A percentile compares a stretch with the other conserved stretches of the same genome.
Conservation (phyloP, 1,284 basidiomycete species). For the Cryptococcus floricola region DNA sequence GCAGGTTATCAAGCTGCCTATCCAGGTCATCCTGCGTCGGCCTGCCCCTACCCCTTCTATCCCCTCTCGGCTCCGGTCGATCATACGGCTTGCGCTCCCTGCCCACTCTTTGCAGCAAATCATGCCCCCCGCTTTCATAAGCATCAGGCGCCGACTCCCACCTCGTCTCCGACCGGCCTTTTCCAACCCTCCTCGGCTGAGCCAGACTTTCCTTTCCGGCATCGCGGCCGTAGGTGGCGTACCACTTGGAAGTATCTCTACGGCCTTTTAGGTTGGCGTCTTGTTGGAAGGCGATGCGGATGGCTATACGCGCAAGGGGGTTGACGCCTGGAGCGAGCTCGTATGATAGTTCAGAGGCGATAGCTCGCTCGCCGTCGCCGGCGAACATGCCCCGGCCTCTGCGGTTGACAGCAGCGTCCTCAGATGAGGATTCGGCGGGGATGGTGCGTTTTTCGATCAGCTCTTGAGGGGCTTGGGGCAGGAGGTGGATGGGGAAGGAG, state of each 20-base stretch:
- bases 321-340: constrained; percentile 32
- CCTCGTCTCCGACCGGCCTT: constrained; percentile 1
- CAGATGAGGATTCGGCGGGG: not conserved
- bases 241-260: constrained; percentile 39
- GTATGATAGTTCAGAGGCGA: constrained; percentile 8
- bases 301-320: constrained; percentile 35
- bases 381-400: constrained; percentile 37
- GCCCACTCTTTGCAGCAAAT: constrained; percentile 34
- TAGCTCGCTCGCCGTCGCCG: not conserved
- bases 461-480: not conserved
- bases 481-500: constrained; percentile 40
- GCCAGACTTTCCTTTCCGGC: constrained; percentile 39
- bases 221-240: constrained; percentile 30
- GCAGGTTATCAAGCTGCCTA: constrained; percentile 32
- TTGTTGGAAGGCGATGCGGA: constrained; percentile 33
- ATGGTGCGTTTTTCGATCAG: not conserved
- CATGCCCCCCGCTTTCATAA: constrained; percentile 23
- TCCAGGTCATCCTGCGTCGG: constrained; percentile 38
- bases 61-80: constrained; percentile 2
- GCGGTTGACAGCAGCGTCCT: constrained; percentile 7
- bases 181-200: constrained; percentile 7
- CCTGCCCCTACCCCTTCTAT: constrained; percentile 8
- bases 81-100: constrained; percentile 27
- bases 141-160: constrained; percentile 3
- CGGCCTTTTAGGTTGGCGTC: constrained; percentile 27